Conservation (phyloP, 2,329 filamentous ascomycete genomes). For the Trichothecium sympodiale region DNA sequence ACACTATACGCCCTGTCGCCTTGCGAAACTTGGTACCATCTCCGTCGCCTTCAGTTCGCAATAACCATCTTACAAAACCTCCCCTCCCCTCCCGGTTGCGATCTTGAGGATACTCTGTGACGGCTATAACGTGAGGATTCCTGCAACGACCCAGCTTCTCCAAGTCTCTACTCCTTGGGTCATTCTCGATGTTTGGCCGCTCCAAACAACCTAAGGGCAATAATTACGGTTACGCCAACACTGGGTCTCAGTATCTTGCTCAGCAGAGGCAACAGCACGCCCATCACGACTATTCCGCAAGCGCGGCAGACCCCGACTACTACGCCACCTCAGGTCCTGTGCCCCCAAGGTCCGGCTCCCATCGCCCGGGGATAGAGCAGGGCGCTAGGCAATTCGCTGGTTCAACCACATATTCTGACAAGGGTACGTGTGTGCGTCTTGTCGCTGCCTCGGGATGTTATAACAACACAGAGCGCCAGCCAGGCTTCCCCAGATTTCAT, state of each 20-base stretch:
- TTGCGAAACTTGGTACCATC: background rate
- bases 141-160: background rate
- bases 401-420: constrained; percentile 1
- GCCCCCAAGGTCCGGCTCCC: background rate
- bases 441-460: background rate
- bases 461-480: background rate
- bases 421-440: background rate
- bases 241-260: constrained; percentile 5
- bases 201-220: constrained; percentile 15
- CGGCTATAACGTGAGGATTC: background rate
- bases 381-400: background rate
- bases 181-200: constrained; percentile 26
- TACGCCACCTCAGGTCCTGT: constrained; percentile 1
- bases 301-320: background rate
- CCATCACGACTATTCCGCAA: background rate
- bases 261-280: constrained; percentile 3
- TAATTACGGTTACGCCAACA: constrained; percentile 12
- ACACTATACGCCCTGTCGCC: background rate
- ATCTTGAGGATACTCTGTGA: background rate
- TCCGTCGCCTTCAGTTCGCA: constrained; percentile 1
- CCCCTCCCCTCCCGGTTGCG: background rate
- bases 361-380: constrained; percentile 1
- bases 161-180: constrained; percentile 6
- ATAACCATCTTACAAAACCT: background rate
- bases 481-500: background rate